Evolutionary conservation across 2,329 filamentous ascomycete genomes (phyloP).

Genomic region (Talaromyces pinophilus): DNA sequence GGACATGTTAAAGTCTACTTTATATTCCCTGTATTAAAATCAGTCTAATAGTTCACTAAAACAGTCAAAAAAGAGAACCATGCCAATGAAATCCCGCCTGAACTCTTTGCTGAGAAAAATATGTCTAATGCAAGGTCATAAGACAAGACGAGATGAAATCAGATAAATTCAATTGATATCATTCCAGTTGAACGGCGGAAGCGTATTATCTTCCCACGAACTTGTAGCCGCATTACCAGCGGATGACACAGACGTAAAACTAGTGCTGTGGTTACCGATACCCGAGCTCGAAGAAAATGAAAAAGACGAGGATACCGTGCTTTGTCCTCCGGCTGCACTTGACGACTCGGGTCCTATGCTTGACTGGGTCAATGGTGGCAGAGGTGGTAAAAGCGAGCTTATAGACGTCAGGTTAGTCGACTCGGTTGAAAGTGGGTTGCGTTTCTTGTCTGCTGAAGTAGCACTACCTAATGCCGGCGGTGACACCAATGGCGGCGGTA

Average conservation of each 20-base stretch:
- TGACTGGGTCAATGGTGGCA: constrained; percentile 31
- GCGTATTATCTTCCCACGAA: constrained; percentile 43
- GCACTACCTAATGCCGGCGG: constrained; percentile 29
- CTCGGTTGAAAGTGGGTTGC: not conserved
- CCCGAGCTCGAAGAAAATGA: constrained; percentile 11
- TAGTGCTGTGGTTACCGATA: not conserved
- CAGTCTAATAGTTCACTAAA: not conserved
- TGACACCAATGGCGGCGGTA: not conserved
- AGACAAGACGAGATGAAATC: not conserved
- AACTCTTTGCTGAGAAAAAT: not conserved
- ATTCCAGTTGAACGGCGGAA: constrained; percentile 46
- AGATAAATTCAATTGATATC: constrained; percentile 19
- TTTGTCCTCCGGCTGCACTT: not conserved
- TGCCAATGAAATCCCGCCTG: not conserved
- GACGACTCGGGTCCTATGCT: constrained; percentile 20
- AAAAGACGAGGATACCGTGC: not conserved
- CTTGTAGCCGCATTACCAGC: not conserved
- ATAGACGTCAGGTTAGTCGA: constrained; percentile 16
- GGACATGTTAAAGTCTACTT: not conserved
- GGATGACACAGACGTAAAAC: constrained; percentile 16
- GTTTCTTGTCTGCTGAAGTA: constrained; percentile 9
- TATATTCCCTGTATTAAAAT: not conserved
- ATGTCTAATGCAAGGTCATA: not conserved
- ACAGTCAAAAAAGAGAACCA: not conserved
- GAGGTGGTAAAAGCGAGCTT: constrained; percentile 28